Base-by-base conservation (phyloP, 225 moss, liverwort and hornwort species). In the Antitrichia curtipendula region DNA sequence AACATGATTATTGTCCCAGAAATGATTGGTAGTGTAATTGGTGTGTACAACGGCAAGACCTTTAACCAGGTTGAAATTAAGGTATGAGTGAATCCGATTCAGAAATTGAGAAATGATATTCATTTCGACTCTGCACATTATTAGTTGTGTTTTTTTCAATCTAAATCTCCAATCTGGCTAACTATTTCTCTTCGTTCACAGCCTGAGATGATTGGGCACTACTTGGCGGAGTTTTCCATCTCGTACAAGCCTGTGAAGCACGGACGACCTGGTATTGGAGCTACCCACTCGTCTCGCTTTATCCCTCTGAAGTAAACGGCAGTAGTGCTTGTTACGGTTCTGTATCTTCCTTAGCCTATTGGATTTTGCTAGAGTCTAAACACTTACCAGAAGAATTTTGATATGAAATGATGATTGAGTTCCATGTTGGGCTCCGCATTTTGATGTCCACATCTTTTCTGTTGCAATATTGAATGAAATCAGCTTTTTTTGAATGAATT, bases 171-270 rank as follows among this genome's bases (percentile, higher is more conserved):
- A 41, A 56, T 36, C 34, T 86, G 49, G 8, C 70, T 86, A 38
- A 80, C 49, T 50, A 38, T 28, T 50, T 47, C 14, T 12, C 28
- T 5, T 74, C n/a, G 20, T 70, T 18, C 27, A 21, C 60, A 87
- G 87, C 87, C 87, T 32, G 87, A 87, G 43, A 87, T 87, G 87
- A 87, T 87, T 34, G 87, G 82, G 12, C 87, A 87, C 82, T 87
- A 87, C 62, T 87, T 87, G 74, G 87, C 87, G 40, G 87, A 87
- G 87, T 87, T 87, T 82, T 87, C 87, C 17, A 87, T 87, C 62
- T 87, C 87, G 41, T 87, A 87, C 82, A 87, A 87, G 74, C 87
- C 87, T 25, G 87, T 87, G 87, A 87, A 87, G 87, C 87, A 87
- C 74, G 87, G 87, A 50, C 49, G 87, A 31, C 87, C 87, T 40